A percentile compares a stretch with the other conserved stretches of the same genome.
phyloP scores from a whole-genome alignment of 108 stramenopile genomes.

The Nitzschia sp. region DNA sequence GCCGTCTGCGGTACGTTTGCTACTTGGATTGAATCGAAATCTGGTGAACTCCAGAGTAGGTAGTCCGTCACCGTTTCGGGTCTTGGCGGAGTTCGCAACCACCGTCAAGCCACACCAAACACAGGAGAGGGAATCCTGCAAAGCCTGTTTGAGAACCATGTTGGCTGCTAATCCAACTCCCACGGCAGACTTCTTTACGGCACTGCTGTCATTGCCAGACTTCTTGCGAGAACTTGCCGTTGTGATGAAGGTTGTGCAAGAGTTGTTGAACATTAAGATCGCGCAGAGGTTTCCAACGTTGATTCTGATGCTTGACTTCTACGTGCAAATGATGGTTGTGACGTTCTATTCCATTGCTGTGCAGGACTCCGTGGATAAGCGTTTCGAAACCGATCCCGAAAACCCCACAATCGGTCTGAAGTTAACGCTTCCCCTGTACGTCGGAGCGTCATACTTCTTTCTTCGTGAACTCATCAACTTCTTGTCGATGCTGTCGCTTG shows the following conservation, averaged over 20 bases:
- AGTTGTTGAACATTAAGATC: conserved; percentile 71
- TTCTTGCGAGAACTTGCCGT: conserved; percentile 70
- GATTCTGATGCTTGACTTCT: conserved; percentile 59
- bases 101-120: conserved; percentile 11
- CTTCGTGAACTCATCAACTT: conserved; percentile 68
- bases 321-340: conserved; percentile 41
- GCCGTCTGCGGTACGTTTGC: conserved; percentile 61
- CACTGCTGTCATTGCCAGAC: conserved; percentile 67
- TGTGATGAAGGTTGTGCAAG: conserved; percentile 60
- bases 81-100: conserved; percentile 60
- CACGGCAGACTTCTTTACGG: conserved; percentile 76
- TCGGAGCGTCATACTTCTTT: conserved; percentile 68
- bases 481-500: conserved; percentile 55
- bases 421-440: conserved; percentile 29
- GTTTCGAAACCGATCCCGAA: conserved; percentile 28
- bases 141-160: conserved; percentile 59
- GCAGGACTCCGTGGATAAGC: conserved; percentile 30
- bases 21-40: conserved; percentile 51
- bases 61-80: conserved; percentile 59
- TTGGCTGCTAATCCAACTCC: conserved; percentile 67
- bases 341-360: conserved; percentile 25
- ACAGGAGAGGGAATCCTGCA: conserved; percentile 48
- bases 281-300: conserved; percentile 70
- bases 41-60: conserved; percentile 64
- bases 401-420: conserved; percentile 21